Evolutionary conservation across 208 protist species (phyloP).

Genomic region (Spongospora subterranea): DNA sequence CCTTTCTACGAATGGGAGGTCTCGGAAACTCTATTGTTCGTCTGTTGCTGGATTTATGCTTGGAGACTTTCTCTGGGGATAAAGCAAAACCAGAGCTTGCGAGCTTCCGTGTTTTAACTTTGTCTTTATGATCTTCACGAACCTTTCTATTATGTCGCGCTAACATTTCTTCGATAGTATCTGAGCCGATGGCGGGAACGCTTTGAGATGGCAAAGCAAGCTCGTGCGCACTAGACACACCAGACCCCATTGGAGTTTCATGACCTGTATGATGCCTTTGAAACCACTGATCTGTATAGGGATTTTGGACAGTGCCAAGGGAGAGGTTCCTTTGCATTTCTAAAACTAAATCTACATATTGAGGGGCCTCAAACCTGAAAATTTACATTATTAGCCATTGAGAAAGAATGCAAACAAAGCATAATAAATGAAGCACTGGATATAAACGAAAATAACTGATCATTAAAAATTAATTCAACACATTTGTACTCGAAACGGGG

Average conservation of each 20-base stretch:
- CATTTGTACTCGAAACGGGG: background rate
- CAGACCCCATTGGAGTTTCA: background rate
- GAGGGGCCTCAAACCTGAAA: conserved; percentile 33
- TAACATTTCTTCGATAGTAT: background rate
- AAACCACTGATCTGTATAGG: background rate
- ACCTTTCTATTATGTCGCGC: conserved; percentile 10
- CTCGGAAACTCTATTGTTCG: background rate
- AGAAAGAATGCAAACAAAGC: background rate
- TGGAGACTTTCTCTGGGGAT: background rate
- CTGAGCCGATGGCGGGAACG: background rate
- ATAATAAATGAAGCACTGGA: no score
- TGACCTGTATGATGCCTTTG: background rate
- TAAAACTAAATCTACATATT: background rate
- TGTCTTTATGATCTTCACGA: background rate
- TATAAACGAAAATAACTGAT: background rate
- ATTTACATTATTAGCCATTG: background rate
- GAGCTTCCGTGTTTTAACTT: background rate
- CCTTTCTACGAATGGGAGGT: background rate
- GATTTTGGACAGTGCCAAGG: background rate
- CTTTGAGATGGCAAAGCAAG: background rate
- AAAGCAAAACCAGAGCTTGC: background rate
- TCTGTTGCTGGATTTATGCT: background rate
- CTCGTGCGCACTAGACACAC: background rate
- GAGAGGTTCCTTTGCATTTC: background rate
- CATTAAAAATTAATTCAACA: background rate